Evolutionary conservation across 176 grass and related monocot genomes (phyloP), one percentile per base, ranked within the genome.

Genomic region (Alopecurus myosuroides): DNA sequence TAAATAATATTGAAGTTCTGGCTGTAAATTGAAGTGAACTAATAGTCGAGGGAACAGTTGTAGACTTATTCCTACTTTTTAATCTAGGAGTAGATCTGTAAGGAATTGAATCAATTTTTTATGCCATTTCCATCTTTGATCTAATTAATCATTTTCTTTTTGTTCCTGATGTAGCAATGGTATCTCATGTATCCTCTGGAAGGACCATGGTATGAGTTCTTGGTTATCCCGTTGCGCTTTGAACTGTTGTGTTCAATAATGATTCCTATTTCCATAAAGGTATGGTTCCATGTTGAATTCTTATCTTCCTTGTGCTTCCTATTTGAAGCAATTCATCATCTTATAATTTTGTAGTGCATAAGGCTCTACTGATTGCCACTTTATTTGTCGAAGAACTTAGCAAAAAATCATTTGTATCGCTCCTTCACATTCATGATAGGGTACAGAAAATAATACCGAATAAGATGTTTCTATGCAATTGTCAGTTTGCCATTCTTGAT

Each of bases 231-330:
- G 2, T 80, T 98, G 74, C 88, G 93, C 49, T 95, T 98, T 42
- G 95, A 98, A 84, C 87, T 98, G 40, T 86, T 98, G 50, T 98
- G 95, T 88, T 98, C 95, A 45, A 93, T 98, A 79, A 98, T 98
- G 95, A 98, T 98, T 89, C 95, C 95, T 5, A 98, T 98, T 81
- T 98, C 95, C 75, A 72, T 98, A 57, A 98, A 98, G 95, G 95
- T 98, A 88, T 90, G 73, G 2, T n/a, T 69, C n/a, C 23, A 55
- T 77, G 23, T 71, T 81, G 34, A 50, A 50, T 56, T 52, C 1
- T 30, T 89, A 31, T 42, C 76, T n/a, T 78, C 39, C 57, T 22
- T 30, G 37, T 88, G 31, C n/a, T 82, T 1, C 26, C 74, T 84
- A 52, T 73, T 82, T 75, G 37, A 78, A 67, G 46, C 31, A 86